A percentile compares a stretch with the other conserved stretches of the same genome.
These are phyloP conservation scores for Fonsecaea multimorphosa DNA, from an alignment of 2,329 filamentous ascomycete genomes.

Conservation along the genomic window DNA sequence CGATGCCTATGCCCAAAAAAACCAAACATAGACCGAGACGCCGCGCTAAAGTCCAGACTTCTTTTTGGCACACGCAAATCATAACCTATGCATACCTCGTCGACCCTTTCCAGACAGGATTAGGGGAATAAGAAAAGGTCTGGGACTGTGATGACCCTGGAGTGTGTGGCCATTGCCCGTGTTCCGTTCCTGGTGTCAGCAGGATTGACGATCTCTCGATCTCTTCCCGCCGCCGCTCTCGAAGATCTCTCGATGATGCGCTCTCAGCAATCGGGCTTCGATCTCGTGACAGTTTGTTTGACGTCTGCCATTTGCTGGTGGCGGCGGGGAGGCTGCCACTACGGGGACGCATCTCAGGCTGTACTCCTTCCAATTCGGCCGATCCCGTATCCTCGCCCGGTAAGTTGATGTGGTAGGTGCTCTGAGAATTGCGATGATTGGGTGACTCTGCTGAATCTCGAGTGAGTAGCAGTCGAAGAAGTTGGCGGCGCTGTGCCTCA, in stretches of 20 bases:
- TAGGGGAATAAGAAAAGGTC: constrained; percentile 7
- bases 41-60: constrained; percentile 22
- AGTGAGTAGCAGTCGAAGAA: constrained; percentile 45
- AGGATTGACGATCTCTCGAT: constrained; percentile 35
- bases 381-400: constrained; percentile 29
- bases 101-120: constrained; percentile 16
- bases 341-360: constrained; percentile 23
- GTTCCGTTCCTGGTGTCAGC: constrained; percentile 21
- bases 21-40: constrained; percentile 16
- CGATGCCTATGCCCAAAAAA: neutral
- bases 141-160: constrained; percentile 16
- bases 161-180: constrained; percentile 23
- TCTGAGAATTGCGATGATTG: constrained; percentile 38
- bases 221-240: constrained; percentile 36
- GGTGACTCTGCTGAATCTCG: constrained; percentile 41
- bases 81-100: constrained; percentile 27
- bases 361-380: constrained; percentile 20
- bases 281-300: constrained; percentile 26
- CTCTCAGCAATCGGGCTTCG: constrained; percentile 30
- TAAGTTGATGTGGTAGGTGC: constrained; percentile 43
- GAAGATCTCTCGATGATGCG: constrained; percentile 30
- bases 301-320: constrained; percentile 30
- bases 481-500: constrained; percentile 49
- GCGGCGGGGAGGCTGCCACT: constrained; percentile 33
- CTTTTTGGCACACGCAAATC: neutral